Evolutionary conservation across 2,329 filamentous ascomycete species (phyloP).

Genomic region (Colletotrichum cordylinicola): DNA sequence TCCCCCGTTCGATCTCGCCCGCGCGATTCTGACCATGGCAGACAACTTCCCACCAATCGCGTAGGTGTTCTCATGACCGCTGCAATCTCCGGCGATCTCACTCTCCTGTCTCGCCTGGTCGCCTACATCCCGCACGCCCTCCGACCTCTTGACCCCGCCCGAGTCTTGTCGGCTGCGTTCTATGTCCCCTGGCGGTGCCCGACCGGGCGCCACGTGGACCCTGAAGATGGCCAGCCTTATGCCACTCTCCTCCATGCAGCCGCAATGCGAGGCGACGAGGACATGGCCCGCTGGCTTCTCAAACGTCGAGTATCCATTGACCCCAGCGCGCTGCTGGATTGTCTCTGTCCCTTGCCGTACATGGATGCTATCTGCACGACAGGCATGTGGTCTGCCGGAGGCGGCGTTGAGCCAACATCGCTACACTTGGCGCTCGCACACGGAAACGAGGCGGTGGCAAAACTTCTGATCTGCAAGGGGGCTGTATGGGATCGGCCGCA

Average conservation of each 20-base stretch:
- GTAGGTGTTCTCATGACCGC: neutral
- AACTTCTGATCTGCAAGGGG: neutral
- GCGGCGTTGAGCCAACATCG: neutral
- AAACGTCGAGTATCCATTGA: neutral
- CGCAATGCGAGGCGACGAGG: neutral
- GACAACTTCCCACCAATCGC: neutral
- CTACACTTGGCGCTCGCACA: neutral
- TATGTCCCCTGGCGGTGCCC: neutral
- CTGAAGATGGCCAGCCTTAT: neutral
- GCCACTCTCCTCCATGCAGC: neutral
- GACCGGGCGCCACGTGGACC: neutral
- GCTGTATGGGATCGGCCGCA: neutral
- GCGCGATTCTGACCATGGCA: neutral
- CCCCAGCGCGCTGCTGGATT: neutral
- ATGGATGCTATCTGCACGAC: neutral
- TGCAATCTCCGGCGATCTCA: neutral
- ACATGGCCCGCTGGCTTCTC: neutral
- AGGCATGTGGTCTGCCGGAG: neutral
- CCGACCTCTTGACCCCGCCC: neutral
- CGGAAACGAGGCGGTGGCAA: neutral
- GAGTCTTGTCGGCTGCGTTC: neutral
- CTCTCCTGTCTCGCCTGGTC: neutral
- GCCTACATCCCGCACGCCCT: neutral
- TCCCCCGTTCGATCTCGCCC: neutral
- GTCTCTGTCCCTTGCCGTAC: neutral